phyloP scores from a whole-genome alignment of 345 rosid species.

The Adansonia digitata region DNA sequence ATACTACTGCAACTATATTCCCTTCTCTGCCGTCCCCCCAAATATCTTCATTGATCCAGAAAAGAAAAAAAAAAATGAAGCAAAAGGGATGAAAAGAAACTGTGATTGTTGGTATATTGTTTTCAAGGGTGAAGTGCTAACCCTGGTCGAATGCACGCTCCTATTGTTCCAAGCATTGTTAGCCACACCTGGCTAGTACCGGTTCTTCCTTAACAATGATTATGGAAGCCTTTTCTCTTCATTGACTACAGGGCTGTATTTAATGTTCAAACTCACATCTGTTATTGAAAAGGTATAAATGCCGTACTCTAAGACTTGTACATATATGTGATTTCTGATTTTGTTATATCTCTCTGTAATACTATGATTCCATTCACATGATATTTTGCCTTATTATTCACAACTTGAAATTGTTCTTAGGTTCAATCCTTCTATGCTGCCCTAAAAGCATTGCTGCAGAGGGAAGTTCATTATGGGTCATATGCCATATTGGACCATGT shows the following conservation, averaged over 20 bases:
- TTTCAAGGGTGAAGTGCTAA: conserved; percentile 76
- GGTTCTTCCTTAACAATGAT: conserved; percentile 81
- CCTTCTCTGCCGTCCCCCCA: rapidly evolving
- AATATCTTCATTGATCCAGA: background rate
- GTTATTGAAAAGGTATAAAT: conserved; percentile 63
- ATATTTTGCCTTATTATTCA: background rate
- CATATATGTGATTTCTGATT: background rate
- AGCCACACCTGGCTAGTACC: conserved; percentile 90
- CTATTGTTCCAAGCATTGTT: conserved; percentile 71
- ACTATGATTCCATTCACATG: background rate
- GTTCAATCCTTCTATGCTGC: conserved; percentile 51
- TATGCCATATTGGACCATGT: conserved; percentile 62
- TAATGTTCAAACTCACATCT: conserved; percentile 82
- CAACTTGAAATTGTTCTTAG: conserved; percentile 17
- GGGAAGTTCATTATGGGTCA: conserved; percentile 56
- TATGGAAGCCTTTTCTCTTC: conserved; percentile 88
- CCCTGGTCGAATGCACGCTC: conserved; percentile 65
- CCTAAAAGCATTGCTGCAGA: conserved; percentile 39
- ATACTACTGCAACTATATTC: background rate
- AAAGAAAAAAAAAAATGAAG: background rate
- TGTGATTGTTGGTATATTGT: background rate
- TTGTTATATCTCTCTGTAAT: background rate
- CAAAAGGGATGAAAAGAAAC: background rate
- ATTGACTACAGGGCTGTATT: conserved; percentile 67
- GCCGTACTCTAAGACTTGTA: background rate